Percentiles rank a stretch among this genome's conserved stretches.
phyloP scores from a whole-genome alignment of 768 basidiomycete genomes.

The Tricholoma matsutake region DNA sequence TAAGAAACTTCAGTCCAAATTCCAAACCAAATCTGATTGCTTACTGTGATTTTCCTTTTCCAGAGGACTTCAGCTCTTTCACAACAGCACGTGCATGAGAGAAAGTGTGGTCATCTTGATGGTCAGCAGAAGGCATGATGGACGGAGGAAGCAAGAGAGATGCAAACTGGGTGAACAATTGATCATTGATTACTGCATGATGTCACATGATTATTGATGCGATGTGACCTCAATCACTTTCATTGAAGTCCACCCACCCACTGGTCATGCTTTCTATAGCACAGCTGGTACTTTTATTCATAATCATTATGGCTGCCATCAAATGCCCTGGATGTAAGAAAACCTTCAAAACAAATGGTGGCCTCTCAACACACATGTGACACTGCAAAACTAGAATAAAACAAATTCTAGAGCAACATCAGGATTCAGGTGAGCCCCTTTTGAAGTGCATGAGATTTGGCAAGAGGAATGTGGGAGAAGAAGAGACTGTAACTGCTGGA shows the following conservation, averaged over 20 bases:
- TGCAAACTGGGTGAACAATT: background rate
- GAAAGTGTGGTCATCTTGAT: background rate
- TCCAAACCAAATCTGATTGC: background rate
- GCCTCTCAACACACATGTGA: background rate
- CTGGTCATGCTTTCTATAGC: background rate
- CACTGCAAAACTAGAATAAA: background rate
- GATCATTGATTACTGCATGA: too few species aligned
- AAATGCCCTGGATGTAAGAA: background rate
- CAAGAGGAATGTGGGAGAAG: background rate
- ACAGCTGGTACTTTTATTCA: background rate
- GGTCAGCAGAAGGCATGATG: background rate
- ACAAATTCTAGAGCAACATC: background rate
- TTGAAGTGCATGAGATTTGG: background rate
- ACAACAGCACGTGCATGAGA: background rate
- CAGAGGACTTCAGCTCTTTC: background rate
- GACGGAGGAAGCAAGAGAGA: background rate
- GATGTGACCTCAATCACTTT: background rate
- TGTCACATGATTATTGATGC: background rate
- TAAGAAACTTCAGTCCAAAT: background rate
- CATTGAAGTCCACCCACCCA: background rate
- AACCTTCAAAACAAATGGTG: background rate
- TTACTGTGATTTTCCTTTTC: background rate
- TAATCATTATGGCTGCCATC: background rate
- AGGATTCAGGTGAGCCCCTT: background rate
- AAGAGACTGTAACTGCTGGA: background rate